Base-by-base conservation (phyloP, 257 asterid species). In the Knoxia roxburghii region DNA sequence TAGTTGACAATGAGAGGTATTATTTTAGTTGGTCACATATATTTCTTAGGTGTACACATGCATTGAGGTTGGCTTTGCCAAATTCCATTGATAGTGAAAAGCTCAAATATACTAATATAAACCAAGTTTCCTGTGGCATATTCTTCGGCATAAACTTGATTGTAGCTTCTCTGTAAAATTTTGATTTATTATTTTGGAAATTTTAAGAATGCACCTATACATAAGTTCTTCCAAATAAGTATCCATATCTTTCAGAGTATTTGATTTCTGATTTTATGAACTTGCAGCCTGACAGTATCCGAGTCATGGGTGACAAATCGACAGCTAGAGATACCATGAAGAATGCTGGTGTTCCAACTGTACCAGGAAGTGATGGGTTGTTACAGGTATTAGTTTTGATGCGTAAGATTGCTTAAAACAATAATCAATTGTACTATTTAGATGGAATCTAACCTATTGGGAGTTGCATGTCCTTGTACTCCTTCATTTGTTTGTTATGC, bases 241-340 rank as follows among this genome's bases (percentile, higher is more conserved):
- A 13, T 41, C 35, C 35, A 26, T 55, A 20, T 50, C 43, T 68
- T 27, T 18, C 30, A 35, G 37, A 62, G 37, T 30, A 52, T 32
- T 59, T 4, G 26, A 59, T 65, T 29, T 64, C 63, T 62, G n/a
- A 64, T 73, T 45, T 5, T 43, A 37, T 1, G 68, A 63, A 39
- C 67, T 74, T 80, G 76, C 92, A 94, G 99, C 99, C 99, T 43
- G 95, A 86, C 72, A 94, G 97, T 78, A 94, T 94, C 33, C 82
- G 92, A 74, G 89, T 90, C 84, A 94, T 94, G 99, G 99, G 99
- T 64, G 99, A 94, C 84, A 94, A 94, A 79, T 82, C 99, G 68
- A 94, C 97, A 69, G 99, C 99, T 51, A 87, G 99, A 75, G 99
- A 90, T 18, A 94, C 99, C 73, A 94, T 94, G 99, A 94, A 94